Base-by-base conservation (phyloP, 2,329 filamentous ascomycete genomes). In the Bipolaris zeicola region DNA sequence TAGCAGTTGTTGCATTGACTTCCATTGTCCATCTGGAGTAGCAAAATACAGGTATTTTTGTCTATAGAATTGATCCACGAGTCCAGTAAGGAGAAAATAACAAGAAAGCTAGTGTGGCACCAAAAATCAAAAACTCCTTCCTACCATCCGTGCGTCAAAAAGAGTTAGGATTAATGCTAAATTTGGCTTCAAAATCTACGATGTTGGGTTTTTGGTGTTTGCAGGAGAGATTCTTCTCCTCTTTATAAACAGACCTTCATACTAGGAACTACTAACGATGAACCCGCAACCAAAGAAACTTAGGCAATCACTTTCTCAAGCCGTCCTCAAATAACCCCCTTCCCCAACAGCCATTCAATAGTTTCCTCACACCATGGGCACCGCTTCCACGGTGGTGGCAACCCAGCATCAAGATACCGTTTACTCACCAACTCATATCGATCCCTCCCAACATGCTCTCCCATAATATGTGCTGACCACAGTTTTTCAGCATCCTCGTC, bases 1-100 rank as follows among this genome's bases (percentile, higher is more conserved):
- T 79, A 88, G 22, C 22, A 26, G 2, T 7, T 7, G 2, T 26
- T 26, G 24, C 2, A 26, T 26, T 26, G 24, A 7, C 22, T 24
- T 24, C 4, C 5, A 6, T 24, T 6, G 22, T 24, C 6, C 6
- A 5, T 24, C 22, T 24, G 6, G 6, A 24, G 22, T 5, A 5
- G 22, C 22, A 6, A 24, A 6, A 24, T 6, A 24, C 22, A 24
- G 5, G 1, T 24, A 6, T 24, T 5, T 6, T 24, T 24, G 22
- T 24, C 3, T 24, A 1, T 5, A 6, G 6, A 24, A 6, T 24
- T 24, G 24, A 20, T 20, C 2, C 6, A 26, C 6, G 1, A 7
- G 24, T 26, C 6, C 6, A 24, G 7, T 7, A 7, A 26, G 24
- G 24, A 26, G 24, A 26, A 26, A 7, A 7, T 7, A 7, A 7